These are phyloP conservation scores for Pyrus pyrifolia DNA, from an alignment of 306 rosid species.

Conservation along the genomic window DNA sequence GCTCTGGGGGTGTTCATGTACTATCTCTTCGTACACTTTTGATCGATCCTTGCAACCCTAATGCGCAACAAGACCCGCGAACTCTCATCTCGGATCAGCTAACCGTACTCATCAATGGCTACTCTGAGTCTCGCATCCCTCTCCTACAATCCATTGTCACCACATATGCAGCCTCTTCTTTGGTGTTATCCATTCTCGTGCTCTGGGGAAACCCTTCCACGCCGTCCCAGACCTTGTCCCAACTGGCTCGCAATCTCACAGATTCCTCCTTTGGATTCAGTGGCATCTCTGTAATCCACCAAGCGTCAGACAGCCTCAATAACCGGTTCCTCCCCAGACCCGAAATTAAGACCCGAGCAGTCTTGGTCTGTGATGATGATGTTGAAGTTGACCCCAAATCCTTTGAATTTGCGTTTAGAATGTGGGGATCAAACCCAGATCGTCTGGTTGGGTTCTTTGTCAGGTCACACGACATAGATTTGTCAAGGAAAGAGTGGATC, in stretches of 20 bases:
- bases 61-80: slow-evolving; percentile 13
- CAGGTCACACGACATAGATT: slow-evolving; percentile 68
- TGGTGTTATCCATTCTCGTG: slow-evolving; percentile 61
- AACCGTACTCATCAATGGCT: slow-evolving; percentile 82
- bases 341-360: slow-evolving; percentile 49
- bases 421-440: slow-evolving; percentile 46
- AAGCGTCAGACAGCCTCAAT: slow-evolving; percentile 56
- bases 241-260: slow-evolving; percentile 43
- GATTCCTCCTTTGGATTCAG: slow-evolving; percentile 26
- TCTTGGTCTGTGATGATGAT: slow-evolving; percentile 80
- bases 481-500: slow-evolving; percentile 60
- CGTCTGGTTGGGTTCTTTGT: slow-evolving; percentile 66
- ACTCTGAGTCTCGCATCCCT: slow-evolving; percentile 66
- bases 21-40: slow-evolving; percentile 5
- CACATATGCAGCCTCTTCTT: slow-evolving; percentile 53
- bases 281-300: slow-evolving; percentile 40
- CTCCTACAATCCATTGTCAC: slow-evolving; percentile 62
- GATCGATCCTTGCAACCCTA: slow-evolving; percentile 30
- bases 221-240: slow-evolving; percentile 21
- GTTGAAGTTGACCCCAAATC: slow-evolving; percentile 53
- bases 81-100: slow-evolving; percentile 47
- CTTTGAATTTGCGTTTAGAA: slow-evolving; percentile 52
- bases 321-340: slow-evolving; percentile 63
- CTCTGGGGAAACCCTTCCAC: slow-evolving; percentile 93
- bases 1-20: slow-evolving; percentile 6